Conservation (phyloP, 2,329 filamentous ascomycete species). For the Trichoderma sp. region DNA sequence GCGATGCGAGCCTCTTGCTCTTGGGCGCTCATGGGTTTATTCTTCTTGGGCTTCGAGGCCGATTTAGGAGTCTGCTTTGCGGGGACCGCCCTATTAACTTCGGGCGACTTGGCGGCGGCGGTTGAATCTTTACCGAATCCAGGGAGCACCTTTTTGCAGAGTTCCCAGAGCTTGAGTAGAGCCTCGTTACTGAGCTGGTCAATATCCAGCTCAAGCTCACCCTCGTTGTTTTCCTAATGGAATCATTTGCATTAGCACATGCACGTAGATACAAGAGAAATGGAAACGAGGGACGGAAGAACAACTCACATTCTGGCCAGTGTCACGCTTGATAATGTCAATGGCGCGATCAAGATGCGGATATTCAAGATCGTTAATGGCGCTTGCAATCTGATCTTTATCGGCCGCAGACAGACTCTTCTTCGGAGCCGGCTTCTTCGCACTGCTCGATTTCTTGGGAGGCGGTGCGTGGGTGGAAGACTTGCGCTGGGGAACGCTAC, state of each 20-base stretch:
- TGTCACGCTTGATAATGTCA: slow-evolving; percentile 86
- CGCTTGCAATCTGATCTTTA: slow-evolving; percentile 87
- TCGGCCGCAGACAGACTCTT: slow-evolving; percentile 69
- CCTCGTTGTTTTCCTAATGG: slow-evolving; percentile 55
- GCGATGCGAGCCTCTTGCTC: slow-evolving; percentile 67
- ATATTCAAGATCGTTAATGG: slow-evolving; percentile 77
- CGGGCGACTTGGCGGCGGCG: slow-evolving; percentile 31
- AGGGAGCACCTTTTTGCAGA: slow-evolving; percentile 44
- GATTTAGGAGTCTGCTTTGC: slow-evolving; percentile 33
- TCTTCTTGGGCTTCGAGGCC: slow-evolving; percentile 61
- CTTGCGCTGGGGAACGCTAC: slow-evolving; percentile 43
- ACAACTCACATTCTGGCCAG: slow-evolving; percentile 63
- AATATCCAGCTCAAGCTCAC: slow-evolving; percentile 60
- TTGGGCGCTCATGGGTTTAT: slow-evolving; percentile 71
- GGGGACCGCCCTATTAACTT: slow-evolving; percentile 30
- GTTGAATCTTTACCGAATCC: slow-evolving; percentile 39
- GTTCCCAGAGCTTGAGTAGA: slow-evolving; percentile 50
- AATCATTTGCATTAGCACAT: not conserved
- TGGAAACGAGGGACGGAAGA: not conserved
- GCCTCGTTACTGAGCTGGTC: slow-evolving; percentile 57
- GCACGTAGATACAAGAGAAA: not conserved
- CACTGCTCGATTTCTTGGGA: slow-evolving; percentile 37
- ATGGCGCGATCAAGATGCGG: slow-evolving; percentile 78
- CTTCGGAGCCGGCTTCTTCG: slow-evolving; percentile 46
- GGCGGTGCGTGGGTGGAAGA: slow-evolving; percentile 34